Evolutionary conservation across 2,329 filamentous ascomycete genomes (phyloP), one percentile per base, ranked within the genome.

Genomic region (Arthroderma sp.): DNA sequence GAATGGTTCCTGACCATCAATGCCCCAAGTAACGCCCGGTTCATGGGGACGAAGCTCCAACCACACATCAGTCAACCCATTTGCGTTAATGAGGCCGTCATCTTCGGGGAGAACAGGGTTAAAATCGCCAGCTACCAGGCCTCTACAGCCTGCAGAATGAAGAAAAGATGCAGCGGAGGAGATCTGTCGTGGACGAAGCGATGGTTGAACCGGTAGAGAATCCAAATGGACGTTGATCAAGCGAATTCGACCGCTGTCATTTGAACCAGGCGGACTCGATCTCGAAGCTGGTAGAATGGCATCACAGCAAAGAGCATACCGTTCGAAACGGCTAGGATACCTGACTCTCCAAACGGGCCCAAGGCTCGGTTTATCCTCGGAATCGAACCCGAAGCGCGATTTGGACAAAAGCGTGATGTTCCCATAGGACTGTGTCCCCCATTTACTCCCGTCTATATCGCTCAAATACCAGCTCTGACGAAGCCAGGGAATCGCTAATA

Each of bases 161-260:
- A 67, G 49, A 8, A 61, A 47, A 3, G 44, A 45, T 0, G 57
- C 50, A 1, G 55, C 48, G 9, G 59, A 55, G 0, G 52, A 49
- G 1, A 66, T 34, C 44, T 66, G 62, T 1, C 45, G 43, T 0
- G 57, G 60, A 4, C 64, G 57, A 4, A 42, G 48, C n/a, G 55
- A 62, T 2, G 57, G 57, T 4, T 50, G 34, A 15, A 58, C 47
- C 0, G 53, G 44, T 4, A 61, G 55, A 1, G 60, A 66, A 47
- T 68, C 62, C 6, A 68, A 53, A 43, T 68, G 63, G 8, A 68
- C 61, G 30, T 68, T 67, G 44, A 62, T 43, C n/a, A 67, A 54
- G 5, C 58, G 58, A 27, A 60, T 41, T 29, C 50, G 49, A 27
- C 31, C 44, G 2, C 9, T 36, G 15, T 39, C 34, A 42, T 38